Conservation (phyloP, 345 rosid genomes). For the Eucalyptus marginata region DNA sequence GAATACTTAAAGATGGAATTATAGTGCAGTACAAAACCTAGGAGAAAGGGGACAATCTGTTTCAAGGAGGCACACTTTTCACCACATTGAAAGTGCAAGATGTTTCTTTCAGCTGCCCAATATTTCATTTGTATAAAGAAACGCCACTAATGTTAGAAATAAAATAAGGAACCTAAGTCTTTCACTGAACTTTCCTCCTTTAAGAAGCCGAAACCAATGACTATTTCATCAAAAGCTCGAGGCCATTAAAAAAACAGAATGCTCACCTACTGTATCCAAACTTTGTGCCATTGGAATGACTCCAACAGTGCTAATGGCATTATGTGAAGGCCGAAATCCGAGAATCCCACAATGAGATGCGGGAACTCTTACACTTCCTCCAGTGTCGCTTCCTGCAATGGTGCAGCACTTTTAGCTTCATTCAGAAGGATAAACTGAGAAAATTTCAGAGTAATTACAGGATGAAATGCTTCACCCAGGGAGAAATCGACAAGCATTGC, state of each 20-base stretch:
- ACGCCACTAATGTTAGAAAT: not conserved
- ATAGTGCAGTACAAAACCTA: not conserved
- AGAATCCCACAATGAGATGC: slow-evolving; percentile 74
- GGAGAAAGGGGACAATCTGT: not conserved
- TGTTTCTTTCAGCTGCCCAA: not conserved
- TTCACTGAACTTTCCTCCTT: not conserved
- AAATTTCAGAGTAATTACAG: not conserved
- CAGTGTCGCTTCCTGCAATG: slow-evolving; percentile 76
- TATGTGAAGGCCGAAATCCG: slow-evolving; percentile 73
- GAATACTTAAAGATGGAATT: not conserved
- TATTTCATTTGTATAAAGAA: not conserved
- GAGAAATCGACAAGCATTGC: slow-evolving; percentile 2
- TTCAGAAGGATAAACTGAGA: not conserved
- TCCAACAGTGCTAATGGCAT: slow-evolving; percentile 42
- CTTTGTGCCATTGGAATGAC: slow-evolving; percentile 85
- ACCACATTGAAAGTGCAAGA: not conserved
- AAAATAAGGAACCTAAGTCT: not conserved
- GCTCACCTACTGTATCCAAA: slow-evolving; percentile 86
- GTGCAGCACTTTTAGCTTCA: not conserved
- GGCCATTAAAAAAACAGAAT: not conserved
- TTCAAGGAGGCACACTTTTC: not conserved
- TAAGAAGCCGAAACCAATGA: not conserved
- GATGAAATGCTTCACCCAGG: not conserved
- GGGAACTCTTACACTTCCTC: slow-evolving; percentile 86
- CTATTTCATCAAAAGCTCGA: not conserved